phyloP scores from a whole-genome alignment of 345 rosid genomes.

The Linum usitatissimum region DNA sequence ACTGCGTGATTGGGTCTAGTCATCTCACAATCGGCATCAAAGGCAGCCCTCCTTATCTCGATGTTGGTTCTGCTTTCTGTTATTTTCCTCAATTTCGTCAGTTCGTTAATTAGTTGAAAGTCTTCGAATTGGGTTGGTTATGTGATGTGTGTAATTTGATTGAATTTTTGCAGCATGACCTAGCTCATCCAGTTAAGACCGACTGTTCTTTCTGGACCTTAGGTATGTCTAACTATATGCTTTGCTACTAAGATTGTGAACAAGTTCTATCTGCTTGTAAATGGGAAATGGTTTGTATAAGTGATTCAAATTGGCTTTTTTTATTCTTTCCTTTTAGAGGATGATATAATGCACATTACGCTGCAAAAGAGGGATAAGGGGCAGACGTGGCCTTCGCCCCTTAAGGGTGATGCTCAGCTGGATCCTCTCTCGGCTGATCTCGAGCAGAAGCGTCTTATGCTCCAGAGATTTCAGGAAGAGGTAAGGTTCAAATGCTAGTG shows the following conservation, averaged over 20 bases:
- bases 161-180: constrained; percentile 46
- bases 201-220: constrained; percentile 91
- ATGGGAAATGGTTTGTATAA: neutral
- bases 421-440: constrained; percentile 58
- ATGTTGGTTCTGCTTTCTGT: constrained; percentile 30
- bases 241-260: neutral
- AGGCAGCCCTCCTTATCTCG: constrained; percentile 92
- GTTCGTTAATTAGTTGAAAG: neutral
- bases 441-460: constrained; percentile 89
- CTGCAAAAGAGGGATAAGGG: constrained; percentile 88
- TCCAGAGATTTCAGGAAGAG: constrained; percentile 96
- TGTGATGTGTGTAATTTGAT: neutral
- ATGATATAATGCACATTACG: constrained; percentile 70
- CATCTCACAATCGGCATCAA: constrained; percentile 89
- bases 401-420: constrained; percentile 65
- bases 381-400: constrained; percentile 81
- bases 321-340: constrained; percentile 36
- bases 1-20: constrained; percentile 71
- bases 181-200: constrained; percentile 58
- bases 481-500: constrained; percentile 21
- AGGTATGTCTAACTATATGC: constrained; percentile 27
- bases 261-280: constrained; percentile 1
- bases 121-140: neutral
- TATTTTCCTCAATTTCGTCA: neutral
- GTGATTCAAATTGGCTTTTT: constrained; percentile 3